These are phyloP conservation scores for Vaccinium myrtillus DNA, from an alignment of 148 eudicot genomes.

Conservation along the genomic window DNA sequence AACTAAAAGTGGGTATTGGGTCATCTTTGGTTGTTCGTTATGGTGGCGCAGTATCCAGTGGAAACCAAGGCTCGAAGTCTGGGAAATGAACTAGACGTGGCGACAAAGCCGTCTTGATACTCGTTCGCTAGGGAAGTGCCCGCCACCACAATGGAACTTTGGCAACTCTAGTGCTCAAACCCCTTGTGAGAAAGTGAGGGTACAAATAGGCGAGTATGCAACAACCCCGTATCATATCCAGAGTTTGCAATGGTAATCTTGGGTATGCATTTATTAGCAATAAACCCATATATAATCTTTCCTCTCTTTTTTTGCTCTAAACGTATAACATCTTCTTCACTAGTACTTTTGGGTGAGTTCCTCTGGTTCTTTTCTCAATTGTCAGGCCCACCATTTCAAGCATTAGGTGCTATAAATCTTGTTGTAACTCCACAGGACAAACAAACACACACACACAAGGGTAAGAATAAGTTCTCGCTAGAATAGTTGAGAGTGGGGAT, in stretches of 20 bases:
- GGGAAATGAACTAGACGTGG: background rate
- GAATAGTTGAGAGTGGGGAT: background rate
- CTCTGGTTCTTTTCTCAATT: background rate
- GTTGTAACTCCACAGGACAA: background rate
- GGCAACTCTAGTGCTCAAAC: background rate
- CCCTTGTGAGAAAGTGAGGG: background rate
- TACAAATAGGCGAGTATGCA: background rate
- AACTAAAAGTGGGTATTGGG: background rate
- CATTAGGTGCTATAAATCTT: background rate
- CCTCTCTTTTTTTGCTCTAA: background rate
- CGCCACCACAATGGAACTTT: background rate
- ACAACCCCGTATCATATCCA: background rate
- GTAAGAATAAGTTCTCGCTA: background rate
- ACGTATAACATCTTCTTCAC: background rate
- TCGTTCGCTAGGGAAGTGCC: background rate
- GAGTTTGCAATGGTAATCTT: background rate
- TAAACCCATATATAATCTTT: background rate
- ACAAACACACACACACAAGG: background rate
- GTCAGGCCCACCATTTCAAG: background rate
- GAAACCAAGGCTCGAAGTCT: background rate
- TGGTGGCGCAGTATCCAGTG: background rate
- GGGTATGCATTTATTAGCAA: background rate
- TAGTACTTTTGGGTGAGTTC: background rate
- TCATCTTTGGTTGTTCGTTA: background rate
- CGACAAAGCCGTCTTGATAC: background rate